A percentile compares a stretch with the other conserved stretches of the same genome.
These are phyloP conservation scores for Verticillium nonalfalfae DNA, from an alignment of 2,329 filamentous ascomycete genomes.

Conservation along the genomic window DNA sequence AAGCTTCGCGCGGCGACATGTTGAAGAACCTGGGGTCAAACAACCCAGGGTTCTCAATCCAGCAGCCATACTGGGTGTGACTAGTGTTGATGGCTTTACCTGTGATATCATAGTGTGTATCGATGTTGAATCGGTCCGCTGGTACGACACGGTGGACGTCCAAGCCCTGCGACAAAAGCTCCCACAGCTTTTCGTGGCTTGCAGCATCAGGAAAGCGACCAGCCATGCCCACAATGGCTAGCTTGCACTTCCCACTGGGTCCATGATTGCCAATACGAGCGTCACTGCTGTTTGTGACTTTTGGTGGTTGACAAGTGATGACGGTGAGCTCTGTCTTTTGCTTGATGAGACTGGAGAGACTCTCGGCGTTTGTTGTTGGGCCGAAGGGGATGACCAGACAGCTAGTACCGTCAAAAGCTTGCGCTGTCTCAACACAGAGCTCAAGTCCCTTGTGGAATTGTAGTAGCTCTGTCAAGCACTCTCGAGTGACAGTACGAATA, in stretches of 20 bases:
- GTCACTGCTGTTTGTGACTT: slow-evolving; percentile 25
- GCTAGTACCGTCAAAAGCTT: slow-evolving; percentile 27
- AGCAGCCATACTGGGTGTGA: slow-evolving; percentile 23
- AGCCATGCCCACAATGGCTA: slow-evolving; percentile 70
- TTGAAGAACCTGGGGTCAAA: slow-evolving; percentile 69
- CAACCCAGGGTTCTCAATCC: slow-evolving; percentile 58
- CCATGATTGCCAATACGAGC: slow-evolving; percentile 39
- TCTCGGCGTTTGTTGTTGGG: slow-evolving; percentile 41
- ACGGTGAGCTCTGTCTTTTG: slow-evolving; percentile 35
- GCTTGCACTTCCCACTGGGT: slow-evolving; percentile 50
- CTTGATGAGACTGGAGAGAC: slow-evolving; percentile 35
- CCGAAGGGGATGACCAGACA: slow-evolving; percentile 43
- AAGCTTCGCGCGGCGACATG: slow-evolving; percentile 63
- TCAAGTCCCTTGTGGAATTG: slow-evolving; percentile 41
- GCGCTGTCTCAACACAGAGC: slow-evolving; percentile 36
- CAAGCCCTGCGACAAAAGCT: slow-evolving; percentile 56
- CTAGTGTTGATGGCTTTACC: slow-evolving; percentile 58
- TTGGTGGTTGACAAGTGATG: slow-evolving; percentile 28
- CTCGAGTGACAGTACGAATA: slow-evolving; percentile 34
- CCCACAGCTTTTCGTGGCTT: slow-evolving; percentile 33
- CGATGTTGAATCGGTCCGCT: slow-evolving; percentile 53
- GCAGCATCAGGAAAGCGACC: slow-evolving; percentile 36
- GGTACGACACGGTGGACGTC: slow-evolving; percentile 56
- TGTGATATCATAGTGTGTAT: slow-evolving; percentile 55
- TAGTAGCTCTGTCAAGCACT: slow-evolving; percentile 44